phyloP scores from a whole-genome alignment of 306 rosid species.

The Mimosa pudica region DNA sequence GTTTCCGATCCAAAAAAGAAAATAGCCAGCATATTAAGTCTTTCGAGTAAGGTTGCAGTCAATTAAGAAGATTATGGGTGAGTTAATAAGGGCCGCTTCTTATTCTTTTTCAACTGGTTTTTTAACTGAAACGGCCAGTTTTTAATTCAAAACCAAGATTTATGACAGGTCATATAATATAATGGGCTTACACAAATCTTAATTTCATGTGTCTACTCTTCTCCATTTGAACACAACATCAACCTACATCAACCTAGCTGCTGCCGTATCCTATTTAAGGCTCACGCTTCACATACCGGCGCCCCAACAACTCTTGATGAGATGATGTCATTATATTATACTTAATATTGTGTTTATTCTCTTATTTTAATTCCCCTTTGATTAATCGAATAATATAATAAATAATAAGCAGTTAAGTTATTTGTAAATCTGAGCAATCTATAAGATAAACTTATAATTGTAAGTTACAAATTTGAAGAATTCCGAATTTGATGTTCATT shows the following conservation, averaged over 20 bases:
- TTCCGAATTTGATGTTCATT: background rate
- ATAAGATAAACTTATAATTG: background rate
- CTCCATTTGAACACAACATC: background rate
- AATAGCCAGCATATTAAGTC: background rate
- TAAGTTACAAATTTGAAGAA: background rate
- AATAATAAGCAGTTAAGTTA: background rate
- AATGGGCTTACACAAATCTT: background rate
- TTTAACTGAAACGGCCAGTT: background rate
- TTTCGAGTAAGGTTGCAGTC: background rate
- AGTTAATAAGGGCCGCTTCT: too few relatives aligned
- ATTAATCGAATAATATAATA: background rate
- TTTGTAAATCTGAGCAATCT: background rate
- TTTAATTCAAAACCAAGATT: background rate
- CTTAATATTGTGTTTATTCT: too few relatives aligned
- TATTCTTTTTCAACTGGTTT: too few relatives aligned
- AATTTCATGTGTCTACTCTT: background rate
- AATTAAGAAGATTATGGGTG: background rate
- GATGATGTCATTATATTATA: background rate
- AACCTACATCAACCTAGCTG: background rate
- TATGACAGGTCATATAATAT: background rate
- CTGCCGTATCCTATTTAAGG: background rate
- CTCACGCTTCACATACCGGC: background rate
- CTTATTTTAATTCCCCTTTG: background rate
- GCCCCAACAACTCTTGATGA: background rate
- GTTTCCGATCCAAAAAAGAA: too few relatives aligned